Conservation (phyloP, 1,139 yeast species). For the Hanseniaspora gamundiae region DNA sequence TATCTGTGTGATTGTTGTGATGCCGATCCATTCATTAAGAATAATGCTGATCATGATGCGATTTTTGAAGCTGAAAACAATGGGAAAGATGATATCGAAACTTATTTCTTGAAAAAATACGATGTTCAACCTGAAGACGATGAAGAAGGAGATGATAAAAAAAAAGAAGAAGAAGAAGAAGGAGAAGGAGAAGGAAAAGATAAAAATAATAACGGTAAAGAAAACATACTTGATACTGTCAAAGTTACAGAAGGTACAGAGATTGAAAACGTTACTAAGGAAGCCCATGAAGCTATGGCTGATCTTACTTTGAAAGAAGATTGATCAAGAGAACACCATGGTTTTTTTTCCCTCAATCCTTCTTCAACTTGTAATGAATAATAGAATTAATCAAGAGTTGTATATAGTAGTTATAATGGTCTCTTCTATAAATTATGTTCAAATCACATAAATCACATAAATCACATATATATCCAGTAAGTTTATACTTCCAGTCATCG, state of each 20-base stretch:
- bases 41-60: conserved; percentile 67
- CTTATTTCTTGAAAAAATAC: conserved; percentile 59
- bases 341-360: no score
- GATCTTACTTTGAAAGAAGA: conserved; percentile 5
- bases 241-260: conserved; percentile 29
- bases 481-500: no score
- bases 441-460: no score
- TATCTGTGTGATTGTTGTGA: conserved; percentile 57
- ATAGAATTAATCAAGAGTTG: no score
- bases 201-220: conserved; percentile 18
- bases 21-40: conserved; percentile 74
- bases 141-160: no score
- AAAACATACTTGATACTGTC: conserved; percentile 16
- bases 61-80: conserved; percentile 81
- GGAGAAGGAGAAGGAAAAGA: conserved; percentile 9
- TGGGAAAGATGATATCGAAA: conserved; percentile 51
- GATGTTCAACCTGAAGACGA: conserved; percentile 54
- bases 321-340: no score
- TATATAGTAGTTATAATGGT: no score
- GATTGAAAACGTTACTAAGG: conserved; percentile 30
- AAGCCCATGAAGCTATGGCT: conserved; percentile 25
- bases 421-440: no score
- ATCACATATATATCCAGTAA: no score
- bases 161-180: conserved; percentile 14
- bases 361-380: no score